Evolutionary conservation across 2,329 filamentous ascomycete species (phyloP).

Genomic region (Beauveria varroae): DNA sequence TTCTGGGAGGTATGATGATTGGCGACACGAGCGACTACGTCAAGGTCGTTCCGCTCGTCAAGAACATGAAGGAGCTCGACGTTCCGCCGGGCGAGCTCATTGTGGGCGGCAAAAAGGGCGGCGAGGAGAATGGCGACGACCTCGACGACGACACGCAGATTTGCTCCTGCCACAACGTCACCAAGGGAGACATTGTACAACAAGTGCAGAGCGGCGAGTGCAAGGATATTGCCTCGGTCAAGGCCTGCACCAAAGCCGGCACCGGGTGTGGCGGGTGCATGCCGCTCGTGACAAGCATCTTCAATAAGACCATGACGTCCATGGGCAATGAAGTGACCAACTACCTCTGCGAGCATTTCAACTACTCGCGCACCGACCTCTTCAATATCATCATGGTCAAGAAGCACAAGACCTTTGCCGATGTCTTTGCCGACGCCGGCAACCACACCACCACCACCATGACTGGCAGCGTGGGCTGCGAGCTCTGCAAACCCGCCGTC

Average conservation of each 20-base stretch:
- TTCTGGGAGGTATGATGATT: constrained; percentile 96
- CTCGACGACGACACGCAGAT: constrained; percentile 81
- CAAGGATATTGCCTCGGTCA: constrained; percentile 75
- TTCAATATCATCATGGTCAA: constrained; percentile 85
- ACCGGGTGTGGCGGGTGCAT: constrained; percentile 88
- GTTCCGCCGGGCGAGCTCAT: constrained; percentile 77
- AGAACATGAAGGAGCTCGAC: constrained; percentile 72
- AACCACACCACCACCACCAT: constrained; percentile 42
- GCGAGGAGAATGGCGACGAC: constrained; percentile 68
- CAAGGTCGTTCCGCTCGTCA: constrained; percentile 81
- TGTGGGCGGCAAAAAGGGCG: constrained; percentile 60
- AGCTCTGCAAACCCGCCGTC: constrained; percentile 77
- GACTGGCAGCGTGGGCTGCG: constrained; percentile 59
- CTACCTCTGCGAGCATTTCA: constrained; percentile 77
- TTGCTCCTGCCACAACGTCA: constrained; percentile 89
- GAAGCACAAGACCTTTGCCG: constrained; percentile 60
- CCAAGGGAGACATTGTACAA: constrained; percentile 70
- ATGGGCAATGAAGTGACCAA: constrained; percentile 87
- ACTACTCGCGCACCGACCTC: constrained; percentile 76
- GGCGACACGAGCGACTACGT: constrained; percentile 87
- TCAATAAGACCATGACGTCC: constrained; percentile 78
- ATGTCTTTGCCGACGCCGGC: constrained; percentile 73
- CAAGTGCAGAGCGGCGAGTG: constrained; percentile 70
- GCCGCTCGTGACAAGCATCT: constrained; percentile 81
- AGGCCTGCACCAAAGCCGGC: constrained; percentile 84